Base-by-base conservation (phyloP, 1,139 yeast species). In the Taiozyma sp. region DNA sequence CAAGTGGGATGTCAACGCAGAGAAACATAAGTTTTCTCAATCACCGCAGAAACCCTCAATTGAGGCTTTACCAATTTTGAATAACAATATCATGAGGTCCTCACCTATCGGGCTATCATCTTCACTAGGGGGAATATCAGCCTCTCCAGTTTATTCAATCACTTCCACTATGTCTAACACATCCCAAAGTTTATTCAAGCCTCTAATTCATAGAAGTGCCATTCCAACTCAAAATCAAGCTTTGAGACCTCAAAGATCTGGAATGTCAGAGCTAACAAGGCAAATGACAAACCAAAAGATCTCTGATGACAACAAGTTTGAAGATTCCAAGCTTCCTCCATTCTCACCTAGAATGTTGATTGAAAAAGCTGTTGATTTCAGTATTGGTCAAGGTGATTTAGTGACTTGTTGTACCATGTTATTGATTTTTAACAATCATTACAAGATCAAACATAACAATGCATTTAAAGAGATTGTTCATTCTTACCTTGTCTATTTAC, bases 371-470 rank as follows among this genome's bases (percentile, higher is more conserved):
- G 67, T 81, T 16, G 75, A 76, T 27, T 84, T 80, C 65, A 77
- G 87, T 38, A 63, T 79, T 8, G 66, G 68, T 16, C 87, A 40
- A 40, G 96, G 96, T 0, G 90, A 86, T 60, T 66, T 84, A 28
- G 73, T 84, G 28, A 72, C 83, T 71, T 76, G 86, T 54, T 78
- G 88, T 2, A 77, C 89, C 0, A 61, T 87, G 32, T 72, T 84
- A 0, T 63, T 85, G 34, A 63, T 87, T 40, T 86, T 88, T 65
- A 74, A 76, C 52, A 74, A 73, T 8, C 60, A 61, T 43, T 75
- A 74, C 56, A 73, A 70, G 27, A 53, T 58, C 13, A 58, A 59
- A 41, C 52, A 36, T 8, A 50, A 49, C 8, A 44, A 40, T 52
- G 57, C 50, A 62, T 61, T 59, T 45, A 62, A 61, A 58, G 88